phyloP scores from a whole-genome alignment of 257 asterid genomes.

The Nyctanthes arbortristis region DNA sequence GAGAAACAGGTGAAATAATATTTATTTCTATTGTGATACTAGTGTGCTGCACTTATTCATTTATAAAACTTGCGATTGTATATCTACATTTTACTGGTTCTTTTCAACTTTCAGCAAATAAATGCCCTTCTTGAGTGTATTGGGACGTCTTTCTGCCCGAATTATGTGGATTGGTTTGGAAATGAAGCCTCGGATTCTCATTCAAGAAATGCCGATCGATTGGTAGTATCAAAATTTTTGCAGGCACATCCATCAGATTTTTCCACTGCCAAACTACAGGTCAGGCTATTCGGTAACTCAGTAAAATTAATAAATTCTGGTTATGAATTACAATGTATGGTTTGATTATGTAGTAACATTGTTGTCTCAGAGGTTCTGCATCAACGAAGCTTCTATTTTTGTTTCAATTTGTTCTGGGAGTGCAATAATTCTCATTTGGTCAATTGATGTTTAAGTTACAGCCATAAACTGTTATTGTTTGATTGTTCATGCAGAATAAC shows the following conservation, averaged over 20 bases:
- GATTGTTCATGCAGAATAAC: constrained; percentile 20
- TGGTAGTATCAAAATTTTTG: constrained; percentile 77
- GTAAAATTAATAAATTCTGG: neutral
- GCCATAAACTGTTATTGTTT: neutral
- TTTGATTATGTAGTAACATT: too few species aligned
- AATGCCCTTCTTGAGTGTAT: constrained; percentile 87
- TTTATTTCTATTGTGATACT: constrained; percentile 19
- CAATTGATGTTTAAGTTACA: constrained; percentile 16
- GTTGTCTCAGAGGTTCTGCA: neutral
- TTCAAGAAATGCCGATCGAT: constrained; percentile 74
- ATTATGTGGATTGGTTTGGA: constrained; percentile 87
- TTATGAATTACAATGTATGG: too few species aligned
- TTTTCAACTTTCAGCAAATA: constrained; percentile 72
- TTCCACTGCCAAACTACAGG: constrained; percentile 85
- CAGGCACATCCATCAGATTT: constrained; percentile 81
- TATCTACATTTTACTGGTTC: constrained; percentile 23
- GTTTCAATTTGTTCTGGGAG: constrained; percentile 4
- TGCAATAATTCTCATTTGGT: constrained; percentile 10
- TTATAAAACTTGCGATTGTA: neutral
- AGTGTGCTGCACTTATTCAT: constrained; percentile 12
- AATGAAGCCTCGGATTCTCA: constrained; percentile 49
- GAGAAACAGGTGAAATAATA: constrained; percentile 77
- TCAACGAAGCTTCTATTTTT: neutral
- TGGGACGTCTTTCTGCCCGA: constrained; percentile 87
- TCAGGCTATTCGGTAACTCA: constrained; percentile 25